Evolutionary conservation across 306 rosid genomes (phyloP).

Genomic region (Cercis canadensis): DNA sequence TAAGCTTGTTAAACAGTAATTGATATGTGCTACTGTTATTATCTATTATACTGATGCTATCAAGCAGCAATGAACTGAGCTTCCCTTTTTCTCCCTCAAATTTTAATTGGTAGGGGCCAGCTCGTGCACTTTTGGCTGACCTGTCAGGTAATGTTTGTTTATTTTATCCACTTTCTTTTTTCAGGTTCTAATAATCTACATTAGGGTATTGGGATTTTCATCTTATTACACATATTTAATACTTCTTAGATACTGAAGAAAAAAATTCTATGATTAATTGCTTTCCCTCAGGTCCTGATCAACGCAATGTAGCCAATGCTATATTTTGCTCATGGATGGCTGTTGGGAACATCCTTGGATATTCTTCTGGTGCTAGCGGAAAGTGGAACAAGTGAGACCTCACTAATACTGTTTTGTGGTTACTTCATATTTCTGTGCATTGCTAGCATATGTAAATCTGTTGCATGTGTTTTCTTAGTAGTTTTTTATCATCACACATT

Average conservation of each 20-base stretch:
- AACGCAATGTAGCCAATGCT: slow-evolving; percentile 90
- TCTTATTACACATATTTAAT: background rate
- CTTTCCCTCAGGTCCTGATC: slow-evolving; percentile 78
- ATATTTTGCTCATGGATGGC: slow-evolving; percentile 99
- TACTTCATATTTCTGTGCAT: slow-evolving; percentile 28
- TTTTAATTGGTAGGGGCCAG: slow-evolving; percentile 84
- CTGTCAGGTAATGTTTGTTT: slow-evolving; percentile 65
- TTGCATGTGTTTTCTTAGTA: background rate
- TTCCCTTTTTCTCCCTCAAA: slow-evolving; percentile 19
- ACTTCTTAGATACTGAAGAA: slow-evolving; percentile 5
- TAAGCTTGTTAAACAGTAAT: slow-evolving; percentile 42
- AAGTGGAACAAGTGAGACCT: slow-evolving; percentile 83
- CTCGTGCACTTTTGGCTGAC: slow-evolving; percentile 99
- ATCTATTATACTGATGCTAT: slow-evolving; percentile 14
- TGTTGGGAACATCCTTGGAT: slow-evolving; percentile 94
- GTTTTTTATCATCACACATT: background rate
- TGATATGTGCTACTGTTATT: slow-evolving; percentile 6
- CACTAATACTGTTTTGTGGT: slow-evolving; percentile 22
- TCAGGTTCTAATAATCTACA: slow-evolving; percentile 27
- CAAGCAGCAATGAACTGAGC: slow-evolving; percentile 21
- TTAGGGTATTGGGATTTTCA: slow-evolving; percentile 34
- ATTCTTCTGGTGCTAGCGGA: slow-evolving; percentile 97
- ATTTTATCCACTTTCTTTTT: slow-evolving; percentile 17
- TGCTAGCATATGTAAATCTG: background rate
- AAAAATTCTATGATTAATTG: slow-evolving; percentile 9